Conservation (phyloP, 352 stramenopile genomes). For the Pythium brachiatum region DNA sequence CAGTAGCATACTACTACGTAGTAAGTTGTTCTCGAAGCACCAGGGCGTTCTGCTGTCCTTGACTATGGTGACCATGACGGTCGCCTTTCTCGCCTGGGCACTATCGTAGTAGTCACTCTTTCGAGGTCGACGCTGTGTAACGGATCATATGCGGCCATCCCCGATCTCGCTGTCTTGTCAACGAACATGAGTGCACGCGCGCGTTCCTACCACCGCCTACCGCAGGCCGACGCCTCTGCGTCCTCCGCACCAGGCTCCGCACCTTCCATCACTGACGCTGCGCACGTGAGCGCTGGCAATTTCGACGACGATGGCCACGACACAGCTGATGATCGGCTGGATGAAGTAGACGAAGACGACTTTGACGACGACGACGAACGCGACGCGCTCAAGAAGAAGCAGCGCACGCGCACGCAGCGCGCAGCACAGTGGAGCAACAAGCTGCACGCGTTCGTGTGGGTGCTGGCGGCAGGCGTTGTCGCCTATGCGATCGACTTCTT, state of each 20-base stretch:
- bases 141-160: too few relatives aligned
- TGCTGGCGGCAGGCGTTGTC: conserved; percentile 45
- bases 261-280: conserved; percentile 5
- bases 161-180: too few relatives aligned
- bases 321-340: conserved; percentile 21
- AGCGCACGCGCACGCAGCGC: conserved; percentile 35
- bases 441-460: conserved; percentile 73
- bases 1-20: too few relatives aligned
- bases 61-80: too few relatives aligned
- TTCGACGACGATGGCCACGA: conserved; percentile 32
- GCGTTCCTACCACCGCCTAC: conserved; percentile 56
- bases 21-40: too few relatives aligned
- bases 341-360: conserved; percentile 31
- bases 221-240: conserved; percentile 30
- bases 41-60: too few relatives aligned
- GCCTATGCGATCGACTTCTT: conserved; percentile 75
- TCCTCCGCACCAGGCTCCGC: neutral
- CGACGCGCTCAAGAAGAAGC: conserved; percentile 29
- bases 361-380: conserved; percentile 34
- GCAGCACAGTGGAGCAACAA: conserved; percentile 66
- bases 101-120: neutral
- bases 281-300: conserved; percentile 24
- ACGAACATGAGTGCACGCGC: conserved; percentile 34
- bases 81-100: neutral
- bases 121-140: neutral